Conservation (phyloP, 1,284 basidiomycete species). For the Hymenochaete sp. region DNA sequence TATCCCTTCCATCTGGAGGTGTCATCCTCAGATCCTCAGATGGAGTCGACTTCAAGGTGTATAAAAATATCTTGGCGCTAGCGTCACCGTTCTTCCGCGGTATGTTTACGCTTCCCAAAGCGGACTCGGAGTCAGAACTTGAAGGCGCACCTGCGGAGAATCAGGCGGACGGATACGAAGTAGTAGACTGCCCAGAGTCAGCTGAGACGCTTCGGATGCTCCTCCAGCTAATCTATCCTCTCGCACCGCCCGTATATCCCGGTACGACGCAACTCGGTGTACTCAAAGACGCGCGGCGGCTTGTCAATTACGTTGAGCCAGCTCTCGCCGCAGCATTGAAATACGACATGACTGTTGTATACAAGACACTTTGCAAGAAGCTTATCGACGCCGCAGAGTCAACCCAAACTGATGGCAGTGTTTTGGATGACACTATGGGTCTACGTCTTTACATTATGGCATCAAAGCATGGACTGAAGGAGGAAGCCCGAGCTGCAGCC, state of each 20-base stretch:
- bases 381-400: slow-evolving; percentile 41
- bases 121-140: background rate
- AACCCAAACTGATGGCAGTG: background rate
- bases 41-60: slow-evolving; percentile 20
- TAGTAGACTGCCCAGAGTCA: slow-evolving; percentile 48
- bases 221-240: slow-evolving; percentile 43
- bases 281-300: background rate
- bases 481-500: slow-evolving; percentile 8
- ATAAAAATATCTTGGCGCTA: slow-evolving; percentile 21
- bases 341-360: slow-evolving; percentile 27
- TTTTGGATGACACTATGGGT: slow-evolving; percentile 7
- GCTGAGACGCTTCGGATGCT: slow-evolving; percentile 37
- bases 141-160: background rate
- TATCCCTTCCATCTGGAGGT: slow-evolving; percentile 10
- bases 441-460: slow-evolving; percentile 9
- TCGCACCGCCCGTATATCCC: slow-evolving; percentile 24
- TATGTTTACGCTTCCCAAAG: slow-evolving; percentile 23
- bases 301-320: slow-evolving; percentile 14
- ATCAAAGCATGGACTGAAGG: slow-evolving; percentile 5
- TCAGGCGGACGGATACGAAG: slow-evolving; percentile 25
- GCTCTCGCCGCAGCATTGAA: slow-evolving; percentile 30
- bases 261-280: background rate
- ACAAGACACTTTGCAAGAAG: slow-evolving; percentile 38
- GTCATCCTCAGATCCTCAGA: slow-evolving; percentile 20
- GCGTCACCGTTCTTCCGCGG: slow-evolving; percentile 22